These are phyloP conservation scores for Aspergillus fumigatiaffinis DNA, from an alignment of 2,329 filamentous ascomycete species.

Conservation along the genomic window DNA sequence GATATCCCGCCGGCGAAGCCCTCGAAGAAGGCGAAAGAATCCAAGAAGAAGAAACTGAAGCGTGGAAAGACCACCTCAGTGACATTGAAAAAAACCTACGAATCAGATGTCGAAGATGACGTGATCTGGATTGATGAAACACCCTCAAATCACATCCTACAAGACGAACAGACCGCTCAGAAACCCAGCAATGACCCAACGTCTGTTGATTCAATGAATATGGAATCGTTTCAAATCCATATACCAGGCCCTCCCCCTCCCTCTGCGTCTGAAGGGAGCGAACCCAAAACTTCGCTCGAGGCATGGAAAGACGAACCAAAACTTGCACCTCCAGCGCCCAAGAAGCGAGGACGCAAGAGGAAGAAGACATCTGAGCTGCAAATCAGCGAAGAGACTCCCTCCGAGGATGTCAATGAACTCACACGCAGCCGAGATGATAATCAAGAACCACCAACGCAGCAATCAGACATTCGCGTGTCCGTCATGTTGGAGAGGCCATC, in stretches of 20 bases:
- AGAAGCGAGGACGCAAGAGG: constrained; percentile 43
- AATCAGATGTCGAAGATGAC: constrained; percentile 36
- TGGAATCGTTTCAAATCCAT: neutral
- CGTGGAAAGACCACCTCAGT: constrained; percentile 41
- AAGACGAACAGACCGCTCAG: constrained; percentile 2
- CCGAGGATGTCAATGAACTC: constrained; percentile 9
- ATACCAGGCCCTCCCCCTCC: neutral
- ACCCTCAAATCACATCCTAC: constrained; percentile 7
- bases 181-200: constrained; percentile 5
- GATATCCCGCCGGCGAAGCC: neutral
- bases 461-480: neutral
- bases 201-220: neutral
- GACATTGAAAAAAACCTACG: constrained; percentile 25
- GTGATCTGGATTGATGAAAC: constrained; percentile 40
- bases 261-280: neutral
- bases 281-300: neutral
- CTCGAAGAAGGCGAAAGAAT: constrained; percentile 17
- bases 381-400: constrained; percentile 8
- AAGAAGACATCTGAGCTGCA: constrained; percentile 30
- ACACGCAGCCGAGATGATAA: neutral
- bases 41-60: constrained; percentile 43
- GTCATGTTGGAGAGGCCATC: neutral
- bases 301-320: neutral
- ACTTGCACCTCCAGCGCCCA: constrained; percentile 22
- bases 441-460: neutral